Conservation (phyloP, 1,284 basidiomycete species). For the Leccinum subrobustum region DNA sequence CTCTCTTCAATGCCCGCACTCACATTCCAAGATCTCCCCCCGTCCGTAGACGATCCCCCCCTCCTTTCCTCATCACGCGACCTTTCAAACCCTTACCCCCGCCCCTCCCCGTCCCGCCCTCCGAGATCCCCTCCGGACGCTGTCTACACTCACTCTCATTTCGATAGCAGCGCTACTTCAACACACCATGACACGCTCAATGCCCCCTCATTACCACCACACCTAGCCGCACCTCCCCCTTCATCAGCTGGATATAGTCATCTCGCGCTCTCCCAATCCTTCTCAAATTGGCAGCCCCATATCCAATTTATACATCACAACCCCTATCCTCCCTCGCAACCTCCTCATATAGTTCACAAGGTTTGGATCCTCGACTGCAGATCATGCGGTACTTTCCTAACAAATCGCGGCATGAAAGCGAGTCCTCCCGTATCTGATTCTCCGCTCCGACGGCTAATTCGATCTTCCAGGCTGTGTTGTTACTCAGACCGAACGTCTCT, state of each 20-base stretch:
- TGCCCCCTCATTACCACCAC: slow-evolving; percentile 18
- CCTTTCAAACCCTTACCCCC: slow-evolving; percentile 25
- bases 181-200: slow-evolving; percentile 22
- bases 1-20: slow-evolving; percentile 34
- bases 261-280: slow-evolving; percentile 20
- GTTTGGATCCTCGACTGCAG: slow-evolving; percentile 82
- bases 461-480: slow-evolving; percentile 65
- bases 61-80: slow-evolving; percentile 6
- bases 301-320: slow-evolving; percentile 33
- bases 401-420: slow-evolving; percentile 85
- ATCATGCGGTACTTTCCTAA: slow-evolving; percentile 71
- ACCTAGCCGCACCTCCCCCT: slow-evolving; percentile 7
- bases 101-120: slow-evolving; percentile 14
- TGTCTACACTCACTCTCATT: slow-evolving; percentile 34
- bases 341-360: slow-evolving; percentile 53
- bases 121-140: slow-evolving; percentile 16
- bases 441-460: slow-evolving; percentile 14
- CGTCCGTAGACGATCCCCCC: slow-evolving; percentile 2
- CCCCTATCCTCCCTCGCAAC: slow-evolving; percentile 42
- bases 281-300: slow-evolving; percentile 27
- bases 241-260: slow-evolving; percentile 27
- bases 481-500: slow-evolving; percentile 79
- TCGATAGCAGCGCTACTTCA: slow-evolving; percentile 19
- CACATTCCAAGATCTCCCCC: slow-evolving; percentile 10
- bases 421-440: slow-evolving; percentile 23